These are phyloP conservation scores for Aspergillus indologenus DNA, from an alignment of 495 filamentous ascomycete genomes.

Conservation along the genomic window DNA sequence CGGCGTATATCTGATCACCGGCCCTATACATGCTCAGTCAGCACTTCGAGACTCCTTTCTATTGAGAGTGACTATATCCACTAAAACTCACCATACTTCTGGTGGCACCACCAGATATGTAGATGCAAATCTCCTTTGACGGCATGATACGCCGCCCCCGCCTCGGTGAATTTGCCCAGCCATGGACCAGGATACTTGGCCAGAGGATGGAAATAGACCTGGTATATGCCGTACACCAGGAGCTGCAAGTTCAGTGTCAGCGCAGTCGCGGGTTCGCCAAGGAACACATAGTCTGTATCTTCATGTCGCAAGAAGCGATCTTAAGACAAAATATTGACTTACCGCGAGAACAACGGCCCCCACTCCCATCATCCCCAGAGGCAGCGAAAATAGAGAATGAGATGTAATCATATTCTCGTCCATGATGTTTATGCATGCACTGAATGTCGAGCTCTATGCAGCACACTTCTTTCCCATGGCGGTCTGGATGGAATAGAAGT, in stretches of 20 bases:
- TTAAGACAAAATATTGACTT: background rate
- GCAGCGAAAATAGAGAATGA: background rate
- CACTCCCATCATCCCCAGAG: background rate
- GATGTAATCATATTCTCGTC: background rate
- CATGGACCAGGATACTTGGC: slow-evolving; percentile 39
- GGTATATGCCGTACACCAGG: slow-evolving; percentile 20
- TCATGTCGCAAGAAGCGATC: background rate
- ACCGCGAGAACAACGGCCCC: slow-evolving; percentile 1
- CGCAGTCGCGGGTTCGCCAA: background rate
- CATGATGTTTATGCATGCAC: background rate
- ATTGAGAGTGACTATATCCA: background rate
- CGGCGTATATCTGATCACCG: slow-evolving; percentile 3
- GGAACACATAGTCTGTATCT: background rate
- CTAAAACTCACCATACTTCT: slow-evolving; percentile 27
- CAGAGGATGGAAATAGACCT: slow-evolving; percentile 35
- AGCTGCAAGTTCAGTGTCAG: too few species aligned
- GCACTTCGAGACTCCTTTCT: background rate
- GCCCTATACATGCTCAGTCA: background rate
- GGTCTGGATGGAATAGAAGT: background rate
- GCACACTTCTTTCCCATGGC: background rate
- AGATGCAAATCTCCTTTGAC: slow-evolving; percentile 29
- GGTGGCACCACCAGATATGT: slow-evolving; percentile 23
- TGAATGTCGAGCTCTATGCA: background rate
- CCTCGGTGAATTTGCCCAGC: slow-evolving; percentile 28
- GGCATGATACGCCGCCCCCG: slow-evolving; percentile 31